Evolutionary conservation across 2,329 filamentous ascomycete genomes (phyloP).

Genomic region (Dactylonectria macrodidyma): DNA sequence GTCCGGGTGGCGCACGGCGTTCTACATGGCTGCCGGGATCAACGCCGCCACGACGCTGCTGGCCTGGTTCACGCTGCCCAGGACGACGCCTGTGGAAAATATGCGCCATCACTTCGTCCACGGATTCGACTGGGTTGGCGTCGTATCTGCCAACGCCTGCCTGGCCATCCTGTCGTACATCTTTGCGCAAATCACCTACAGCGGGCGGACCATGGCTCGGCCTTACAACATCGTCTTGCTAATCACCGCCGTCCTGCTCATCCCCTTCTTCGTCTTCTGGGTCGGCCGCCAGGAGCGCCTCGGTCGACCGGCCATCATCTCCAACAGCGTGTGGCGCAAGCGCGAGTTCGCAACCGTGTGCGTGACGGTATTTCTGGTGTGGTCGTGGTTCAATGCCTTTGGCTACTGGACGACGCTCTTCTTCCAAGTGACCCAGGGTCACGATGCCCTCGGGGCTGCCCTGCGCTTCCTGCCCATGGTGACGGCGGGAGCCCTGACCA

Average conservation of each 20-base stretch:
- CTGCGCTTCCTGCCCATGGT: slow-evolving; percentile 26
- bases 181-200: slow-evolving; percentile 25
- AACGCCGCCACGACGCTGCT: slow-evolving; percentile 37
- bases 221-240: slow-evolving; percentile 29
- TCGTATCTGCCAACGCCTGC: slow-evolving; percentile 22
- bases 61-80: slow-evolving; percentile 24
- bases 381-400: slow-evolving; percentile 59
- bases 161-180: slow-evolving; percentile 30
- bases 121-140: slow-evolving; percentile 30
- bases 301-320: slow-evolving; percentile 55
- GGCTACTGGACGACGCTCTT: slow-evolving; percentile 52
- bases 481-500: slow-evolving; percentile 16
- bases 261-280: slow-evolving; percentile 34
- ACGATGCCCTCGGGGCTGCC: slow-evolving; percentile 14
- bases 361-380: slow-evolving; percentile 59
- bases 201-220: slow-evolving; percentile 23
- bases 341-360: slow-evolving; percentile 66
- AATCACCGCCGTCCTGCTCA: slow-evolving; percentile 10
- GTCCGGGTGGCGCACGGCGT: slow-evolving; percentile 64
- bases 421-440: slow-evolving; percentile 26
- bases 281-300: slow-evolving; percentile 28
- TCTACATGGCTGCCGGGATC: slow-evolving; percentile 57
- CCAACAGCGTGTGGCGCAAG: slow-evolving; percentile 71
- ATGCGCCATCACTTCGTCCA: slow-evolving; percentile 17
- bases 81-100: slow-evolving; percentile 15